A percentile compares a stretch with the other conserved stretches of the same genome.
These are phyloP conservation scores for Coniochaeta sp. DNA, from an alignment of 2,329 filamentous ascomycete genomes.

Conservation along the genomic window DNA sequence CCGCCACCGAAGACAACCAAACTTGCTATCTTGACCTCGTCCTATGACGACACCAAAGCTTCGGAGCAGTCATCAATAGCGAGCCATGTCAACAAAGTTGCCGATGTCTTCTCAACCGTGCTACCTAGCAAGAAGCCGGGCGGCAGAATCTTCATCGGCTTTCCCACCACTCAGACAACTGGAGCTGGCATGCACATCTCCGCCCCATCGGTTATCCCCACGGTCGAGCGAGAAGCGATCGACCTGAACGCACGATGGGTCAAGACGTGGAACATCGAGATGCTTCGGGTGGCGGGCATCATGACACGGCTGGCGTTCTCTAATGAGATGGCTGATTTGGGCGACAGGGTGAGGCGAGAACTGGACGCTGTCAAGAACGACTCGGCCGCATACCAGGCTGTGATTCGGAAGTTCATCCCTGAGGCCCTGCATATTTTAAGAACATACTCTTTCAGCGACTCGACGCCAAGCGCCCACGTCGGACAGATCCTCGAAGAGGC, in stretches of 20 bases:
- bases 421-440: slow-evolving; percentile 77
- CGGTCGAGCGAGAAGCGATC: slow-evolving; percentile 93
- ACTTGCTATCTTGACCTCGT: slow-evolving; percentile 82
- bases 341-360: slow-evolving; percentile 45
- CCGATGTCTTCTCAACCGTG: slow-evolving; percentile 84
- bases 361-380: slow-evolving; percentile 26
- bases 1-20: slow-evolving; percentile 83
- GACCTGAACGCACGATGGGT: slow-evolving; percentile 95
- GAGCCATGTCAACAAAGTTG: slow-evolving; percentile 45
- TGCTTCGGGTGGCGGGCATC: slow-evolving; percentile 85
- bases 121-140: slow-evolving; percentile 74
- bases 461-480: slow-evolving; percentile 78
- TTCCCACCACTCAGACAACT: slow-evolving; percentile 95
- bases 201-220: slow-evolving; percentile 92
- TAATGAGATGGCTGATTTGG: slow-evolving; percentile 77
- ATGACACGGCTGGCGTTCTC: slow-evolving; percentile 82
- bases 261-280: slow-evolving; percentile 89
- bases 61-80: slow-evolving; percentile 48
- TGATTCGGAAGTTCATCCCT: slow-evolving; percentile 62
- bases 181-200: slow-evolving; percentile 91
- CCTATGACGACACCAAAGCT: slow-evolving; percentile 72
- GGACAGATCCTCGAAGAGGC: slow-evolving; percentile 87
- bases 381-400: slow-evolving; percentile 51
- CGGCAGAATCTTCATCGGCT: slow-evolving; percentile 92
- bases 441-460: slow-evolving; percentile 83